phyloP scores from a whole-genome alignment of 257 asterid species.

The Salvia splendens region DNA sequence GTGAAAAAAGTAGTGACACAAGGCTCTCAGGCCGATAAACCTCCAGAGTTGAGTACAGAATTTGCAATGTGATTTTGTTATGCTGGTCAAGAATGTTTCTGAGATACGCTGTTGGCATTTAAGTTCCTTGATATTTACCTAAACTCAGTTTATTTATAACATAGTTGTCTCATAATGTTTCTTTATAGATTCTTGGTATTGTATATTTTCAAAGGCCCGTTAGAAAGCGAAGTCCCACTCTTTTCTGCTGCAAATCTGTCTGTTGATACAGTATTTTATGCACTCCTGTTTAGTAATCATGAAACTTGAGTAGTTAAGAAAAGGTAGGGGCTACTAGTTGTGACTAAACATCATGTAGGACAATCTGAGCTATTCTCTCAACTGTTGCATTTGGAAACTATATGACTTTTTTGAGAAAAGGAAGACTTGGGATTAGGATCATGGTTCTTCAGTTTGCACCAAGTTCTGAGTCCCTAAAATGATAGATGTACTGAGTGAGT shows the following conservation, averaged over 20 bases:
- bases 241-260: conserved; percentile 21
- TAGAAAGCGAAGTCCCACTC: conserved; percentile 1
- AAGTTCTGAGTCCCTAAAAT: not conserved
- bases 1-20: conserved; percentile 74
- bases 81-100: conserved; percentile 18
- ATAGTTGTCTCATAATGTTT: conserved; percentile 9
- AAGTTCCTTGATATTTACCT: conserved; percentile 15
- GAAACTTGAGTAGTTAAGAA: conserved; percentile 16
- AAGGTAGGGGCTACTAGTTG: not conserved
- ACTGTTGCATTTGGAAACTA: not conserved
- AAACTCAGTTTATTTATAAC: conserved; percentile 18
- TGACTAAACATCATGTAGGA: not conserved
- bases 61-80: conserved; percentile 28
- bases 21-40: conserved; percentile 40
- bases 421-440: conserved; percentile 12
- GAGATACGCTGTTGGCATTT: conserved; percentile 22
- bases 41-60: conserved; percentile 57
- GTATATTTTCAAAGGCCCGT: not conserved
- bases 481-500: not conserved
- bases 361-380: conserved; percentile 2
- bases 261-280: not conserved
- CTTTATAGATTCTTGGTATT: not conserved
- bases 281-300: conserved; percentile 17
- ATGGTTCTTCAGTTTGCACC: conserved; percentile 3
- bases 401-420: conserved; percentile 1